These are phyloP conservation scores for Sphaerulina vaccinii DNA, from an alignment of 2,329 filamentous ascomycete genomes.

Conservation along the genomic window DNA sequence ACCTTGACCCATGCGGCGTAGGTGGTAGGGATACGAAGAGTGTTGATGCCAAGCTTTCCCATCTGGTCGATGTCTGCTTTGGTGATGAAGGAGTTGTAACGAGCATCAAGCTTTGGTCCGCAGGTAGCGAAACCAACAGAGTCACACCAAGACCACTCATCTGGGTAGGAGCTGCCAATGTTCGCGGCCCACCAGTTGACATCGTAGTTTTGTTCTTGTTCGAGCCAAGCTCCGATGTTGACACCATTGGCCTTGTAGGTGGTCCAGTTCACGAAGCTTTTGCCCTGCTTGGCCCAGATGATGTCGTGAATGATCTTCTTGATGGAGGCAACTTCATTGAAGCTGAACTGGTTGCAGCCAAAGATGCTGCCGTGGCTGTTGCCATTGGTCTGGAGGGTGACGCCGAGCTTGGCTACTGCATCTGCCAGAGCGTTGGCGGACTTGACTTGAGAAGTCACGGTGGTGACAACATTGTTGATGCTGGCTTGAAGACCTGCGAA, in stretches of 20 bases:
- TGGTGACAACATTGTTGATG: conserved; percentile 10
- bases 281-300: conserved; percentile 11
- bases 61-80: conserved; percentile 37
- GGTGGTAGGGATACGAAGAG: conserved; percentile 40
- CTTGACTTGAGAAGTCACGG: conserved; percentile 5
- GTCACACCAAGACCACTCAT: conserved; percentile 41
- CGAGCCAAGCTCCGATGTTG: conserved; percentile 22
- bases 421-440: conserved; percentile 6
- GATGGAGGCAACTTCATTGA: conserved; percentile 1
- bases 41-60: conserved; percentile 35
- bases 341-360: conserved; percentile 9
- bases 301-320: conserved; percentile 14
- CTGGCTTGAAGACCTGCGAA: not conserved
- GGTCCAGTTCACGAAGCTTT: conserved; percentile 12
- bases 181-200: conserved; percentile 17
- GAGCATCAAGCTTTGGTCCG: conserved; percentile 22
- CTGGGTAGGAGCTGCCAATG: conserved; percentile 17
- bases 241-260: no score
- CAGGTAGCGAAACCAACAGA: conserved; percentile 30
- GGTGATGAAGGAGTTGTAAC: conserved; percentile 21
- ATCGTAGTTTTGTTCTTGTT: conserved; percentile 17
- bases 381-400: conserved; percentile 9
- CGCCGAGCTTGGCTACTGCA: conserved; percentile 14
- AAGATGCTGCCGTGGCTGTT: conserved; percentile 11
- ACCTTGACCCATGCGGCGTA: conserved; percentile 42